A percentile compares a stretch with the other conserved stretches of the same genome.
Evolutionary conservation across 257 asterid genomes (phyloP).

Genomic region (Knoxia roxburghii): DNA sequence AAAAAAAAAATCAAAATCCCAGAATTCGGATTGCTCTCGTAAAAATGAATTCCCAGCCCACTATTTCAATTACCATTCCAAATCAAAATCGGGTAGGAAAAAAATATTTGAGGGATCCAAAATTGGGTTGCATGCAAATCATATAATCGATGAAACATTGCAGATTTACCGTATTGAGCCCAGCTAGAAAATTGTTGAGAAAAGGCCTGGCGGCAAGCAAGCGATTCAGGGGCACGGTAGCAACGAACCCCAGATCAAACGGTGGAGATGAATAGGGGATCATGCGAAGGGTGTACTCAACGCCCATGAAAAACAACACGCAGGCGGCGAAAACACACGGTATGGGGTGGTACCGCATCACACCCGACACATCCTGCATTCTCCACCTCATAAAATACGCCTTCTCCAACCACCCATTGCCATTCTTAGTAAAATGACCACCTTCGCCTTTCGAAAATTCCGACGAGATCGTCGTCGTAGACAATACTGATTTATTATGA

Average conservation of each 20-base stretch:
- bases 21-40: neutral
- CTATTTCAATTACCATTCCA: too few species aligned
- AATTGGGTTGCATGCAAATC: neutral
- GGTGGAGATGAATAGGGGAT: slow-evolving; percentile 36
- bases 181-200: slow-evolving; percentile 37
- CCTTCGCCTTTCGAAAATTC: slow-evolving; percentile 3
- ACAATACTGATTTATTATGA: neutral
- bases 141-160: too few species aligned
- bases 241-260: slow-evolving; percentile 38
- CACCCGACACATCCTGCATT: slow-evolving; percentile 25
- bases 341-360: slow-evolving; percentile 28
- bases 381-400: slow-evolving; percentile 34
- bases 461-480: neutral
- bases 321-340: slow-evolving; percentile 34
- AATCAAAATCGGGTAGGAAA: too few species aligned
- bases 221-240: slow-evolving; percentile 25
- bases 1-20: neutral
- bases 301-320: slow-evolving; percentile 38
- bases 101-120: too few species aligned
- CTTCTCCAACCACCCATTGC: slow-evolving; percentile 9
- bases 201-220: slow-evolving; percentile 34
- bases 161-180: slow-evolving; percentile 34
- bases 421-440: neutral
- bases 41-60: too few species aligned
- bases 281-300: slow-evolving; percentile 38